Conservation (phyloP, 164 flowering plant genomes). For the Houttuynia cordata region DNA sequence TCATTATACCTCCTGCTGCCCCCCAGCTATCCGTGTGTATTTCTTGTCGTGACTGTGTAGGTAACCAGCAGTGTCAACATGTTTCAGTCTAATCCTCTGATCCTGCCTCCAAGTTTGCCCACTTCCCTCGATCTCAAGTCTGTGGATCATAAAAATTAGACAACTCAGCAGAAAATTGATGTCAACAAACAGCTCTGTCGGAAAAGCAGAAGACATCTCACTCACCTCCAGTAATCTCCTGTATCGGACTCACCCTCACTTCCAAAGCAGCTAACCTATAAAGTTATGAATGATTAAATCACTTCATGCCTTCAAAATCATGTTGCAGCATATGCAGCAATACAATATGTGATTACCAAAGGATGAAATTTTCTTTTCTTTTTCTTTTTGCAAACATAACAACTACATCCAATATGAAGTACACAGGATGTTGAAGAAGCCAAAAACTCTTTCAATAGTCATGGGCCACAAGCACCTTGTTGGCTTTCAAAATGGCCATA, state of each 20-base stretch:
- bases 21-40: slow-evolving; percentile 81
- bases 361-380: too few relatives aligned
- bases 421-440: too few relatives aligned
- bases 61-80: slow-evolving; percentile 81
- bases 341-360: too few relatives aligned
- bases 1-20: slow-evolving; percentile 85
- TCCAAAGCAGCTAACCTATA: slow-evolving; percentile 97
- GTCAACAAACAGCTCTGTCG: not conserved
- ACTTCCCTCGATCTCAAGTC: slow-evolving; percentile 80
- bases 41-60: slow-evolving; percentile 96
- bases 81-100: slow-evolving; percentile 83
- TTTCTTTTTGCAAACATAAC: too few relatives aligned
- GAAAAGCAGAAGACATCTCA: not conserved
- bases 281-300: not conserved
- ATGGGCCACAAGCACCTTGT: too few relatives aligned
- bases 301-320: too few relatives aligned
- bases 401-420: too few relatives aligned
- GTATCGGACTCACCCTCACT: slow-evolving; percentile 75
- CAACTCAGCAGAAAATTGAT: not conserved
- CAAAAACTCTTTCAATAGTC: too few relatives aligned
- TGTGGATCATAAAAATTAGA: slow-evolving; percentile 6
- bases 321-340: too few relatives aligned
- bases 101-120: slow-evolving; percentile 94
- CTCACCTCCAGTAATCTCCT: slow-evolving; percentile 95
- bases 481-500: too few relatives aligned